A percentile compares a stretch with the other conserved stretches of the same genome.
phyloP scores from a whole-genome alignment of 352 stramenopile species.

The Blastocystis sp. region DNA sequence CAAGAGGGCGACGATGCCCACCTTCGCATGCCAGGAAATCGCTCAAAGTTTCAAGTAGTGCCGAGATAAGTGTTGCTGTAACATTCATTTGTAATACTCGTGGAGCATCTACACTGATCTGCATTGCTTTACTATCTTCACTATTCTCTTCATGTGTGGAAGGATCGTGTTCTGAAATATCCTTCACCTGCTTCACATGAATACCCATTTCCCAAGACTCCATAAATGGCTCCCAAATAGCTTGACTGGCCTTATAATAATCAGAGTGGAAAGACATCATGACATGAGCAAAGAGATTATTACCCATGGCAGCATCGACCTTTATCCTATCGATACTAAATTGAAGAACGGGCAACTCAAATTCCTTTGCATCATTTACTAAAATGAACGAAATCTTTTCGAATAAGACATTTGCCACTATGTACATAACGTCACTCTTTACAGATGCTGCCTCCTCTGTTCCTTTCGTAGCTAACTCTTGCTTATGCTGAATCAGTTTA shows the following conservation, averaged over 20 bases:
- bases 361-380: constrained; percentile 26
- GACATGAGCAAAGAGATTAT: constrained; percentile 27
- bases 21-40: background rate
- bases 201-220: constrained; percentile 28
- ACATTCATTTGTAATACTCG: constrained; percentile 45
- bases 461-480: background rate
- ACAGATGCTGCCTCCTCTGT: background rate
- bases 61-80: constrained; percentile 8
- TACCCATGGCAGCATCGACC: constrained; percentile 28
- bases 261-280: background rate
- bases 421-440: background rate
- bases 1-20: background rate
- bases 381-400: constrained; percentile 58
- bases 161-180: background rate
- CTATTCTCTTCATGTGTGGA: background rate
- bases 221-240: constrained; percentile 60
- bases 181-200: constrained; percentile 54
- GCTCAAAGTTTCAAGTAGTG: background rate
- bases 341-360: constrained; percentile 37
- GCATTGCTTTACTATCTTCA: constrained; percentile 8
- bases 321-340: constrained; percentile 41
- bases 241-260: constrained; percentile 49
- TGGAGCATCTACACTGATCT: background rate
- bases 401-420: constrained; percentile 19
- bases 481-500: background rate